Evolutionary conservation across 176 grass and related monocot species (phyloP).

Genomic region (Aegilops sharonensis): DNA sequence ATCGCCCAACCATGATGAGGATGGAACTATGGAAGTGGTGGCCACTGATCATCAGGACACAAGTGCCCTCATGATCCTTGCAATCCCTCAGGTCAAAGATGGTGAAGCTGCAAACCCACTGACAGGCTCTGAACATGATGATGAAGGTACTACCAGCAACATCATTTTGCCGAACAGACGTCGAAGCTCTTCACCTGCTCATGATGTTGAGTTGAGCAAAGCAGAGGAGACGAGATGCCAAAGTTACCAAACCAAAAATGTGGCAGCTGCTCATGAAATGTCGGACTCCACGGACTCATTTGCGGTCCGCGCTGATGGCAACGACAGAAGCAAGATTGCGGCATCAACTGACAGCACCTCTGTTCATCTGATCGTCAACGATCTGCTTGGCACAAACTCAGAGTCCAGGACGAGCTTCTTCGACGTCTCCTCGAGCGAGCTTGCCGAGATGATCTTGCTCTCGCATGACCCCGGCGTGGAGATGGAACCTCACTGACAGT

Average conservation of each 20-base stretch:
- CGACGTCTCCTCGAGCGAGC: background rate
- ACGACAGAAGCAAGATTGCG: background rate
- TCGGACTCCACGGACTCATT: constrained; percentile 24
- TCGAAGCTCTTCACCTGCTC: background rate
- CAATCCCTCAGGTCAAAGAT: background rate
- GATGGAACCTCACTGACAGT: background rate
- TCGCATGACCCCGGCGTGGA: constrained; percentile 38
- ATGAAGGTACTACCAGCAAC: background rate
- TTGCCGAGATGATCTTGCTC: constrained; percentile 13
- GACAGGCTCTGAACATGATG: constrained; percentile 24
- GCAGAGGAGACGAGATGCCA: background rate
- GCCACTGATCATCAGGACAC: constrained; percentile 1
- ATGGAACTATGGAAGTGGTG: background rate
- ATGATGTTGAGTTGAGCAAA: constrained; percentile 5
- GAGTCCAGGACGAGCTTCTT: constrained; percentile 35
- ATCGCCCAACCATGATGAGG: background rate
- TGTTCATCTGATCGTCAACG: background rate
- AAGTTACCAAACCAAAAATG: background rate
- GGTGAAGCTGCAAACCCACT: background rate
- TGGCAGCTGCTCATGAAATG: constrained; percentile 3
- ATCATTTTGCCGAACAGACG: background rate
- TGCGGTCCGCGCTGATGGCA: background rate
- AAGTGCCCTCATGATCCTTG: background rate
- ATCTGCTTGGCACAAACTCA: constrained; percentile 19
- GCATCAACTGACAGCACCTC: background rate